These are phyloP conservation scores for Solanum paucissectum DNA, from an alignment of 257 asterid genomes.

Conservation along the genomic window DNA sequence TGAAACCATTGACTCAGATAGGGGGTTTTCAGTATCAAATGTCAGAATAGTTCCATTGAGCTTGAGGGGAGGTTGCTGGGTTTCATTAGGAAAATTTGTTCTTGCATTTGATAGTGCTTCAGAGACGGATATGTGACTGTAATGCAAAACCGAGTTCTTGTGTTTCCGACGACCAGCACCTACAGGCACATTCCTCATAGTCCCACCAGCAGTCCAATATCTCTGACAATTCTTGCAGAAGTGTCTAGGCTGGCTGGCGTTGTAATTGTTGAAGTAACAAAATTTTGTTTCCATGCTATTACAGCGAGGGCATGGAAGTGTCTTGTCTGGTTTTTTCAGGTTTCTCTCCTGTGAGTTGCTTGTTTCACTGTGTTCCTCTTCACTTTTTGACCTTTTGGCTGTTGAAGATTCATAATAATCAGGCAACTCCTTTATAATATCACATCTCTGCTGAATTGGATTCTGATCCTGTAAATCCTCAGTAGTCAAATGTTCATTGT, in stretches of 20 bases:
- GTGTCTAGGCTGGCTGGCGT: constrained; percentile 90
- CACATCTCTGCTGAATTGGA: constrained; percentile 10
- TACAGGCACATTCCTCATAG: constrained; percentile 87
- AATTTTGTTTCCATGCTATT: constrained; percentile 97
- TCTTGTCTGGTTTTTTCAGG: constrained; percentile 81
- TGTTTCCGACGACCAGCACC: constrained; percentile 98
- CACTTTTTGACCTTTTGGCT: constrained; percentile 25
- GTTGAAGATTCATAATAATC: constrained; percentile 24
- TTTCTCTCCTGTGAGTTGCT: constrained; percentile 49
- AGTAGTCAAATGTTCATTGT: constrained; percentile 13
- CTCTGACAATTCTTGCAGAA: constrained; percentile 97
- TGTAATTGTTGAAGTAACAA: constrained; percentile 93
- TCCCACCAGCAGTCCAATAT: constrained; percentile 99
- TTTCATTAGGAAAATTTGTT: constrained; percentile 36
- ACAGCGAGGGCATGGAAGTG: constrained; percentile 93
- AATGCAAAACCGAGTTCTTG: constrained; percentile 53
- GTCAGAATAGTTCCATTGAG: constrained; percentile 50
- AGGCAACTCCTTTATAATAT: constrained; percentile 22
- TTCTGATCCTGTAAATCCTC: constrained; percentile 27
- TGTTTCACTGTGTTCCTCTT: constrained; percentile 45
- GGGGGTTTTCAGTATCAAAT: constrained; percentile 53
- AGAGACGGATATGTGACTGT: constrained; percentile 34
- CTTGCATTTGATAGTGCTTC: constrained; percentile 28
- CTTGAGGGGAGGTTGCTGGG: constrained; percentile 26
- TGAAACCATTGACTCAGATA: constrained; percentile 64